Evolutionary conservation across 75 land plant species (phyloP), one percentile per base, ranked within the genome.

Genomic region (Cupressus sempervirens): DNA sequence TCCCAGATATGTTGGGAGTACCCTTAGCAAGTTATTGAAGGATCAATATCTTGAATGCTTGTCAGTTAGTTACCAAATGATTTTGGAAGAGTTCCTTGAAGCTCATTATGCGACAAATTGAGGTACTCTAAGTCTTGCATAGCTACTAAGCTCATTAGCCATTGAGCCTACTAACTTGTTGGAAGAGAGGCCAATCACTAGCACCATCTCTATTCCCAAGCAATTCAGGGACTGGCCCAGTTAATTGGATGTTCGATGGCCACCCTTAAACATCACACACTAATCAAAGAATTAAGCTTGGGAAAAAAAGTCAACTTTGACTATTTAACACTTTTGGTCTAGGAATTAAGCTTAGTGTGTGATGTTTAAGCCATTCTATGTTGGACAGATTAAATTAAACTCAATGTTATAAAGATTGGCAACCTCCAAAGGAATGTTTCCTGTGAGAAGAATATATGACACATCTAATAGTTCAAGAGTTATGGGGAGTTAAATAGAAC

Each of bases 101-200:
- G 89, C 12, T 89, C 45, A 77, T 97, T 97, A 52, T 79, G 7
- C 9, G 99, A 95, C 7, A 96, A 82, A 73, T 97, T 93, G 11
- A 97, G 83, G 81, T 86, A 30, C 13, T 73, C 72, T n/a, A 70
- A 97, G 85, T 35, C 85, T 65, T 35, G 87, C n/a, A 23, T 90
- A 85, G 1, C 35, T 79, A 0, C 85, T 76, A 5, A 96, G 90
- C 23, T 82, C 80, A 0, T 62, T 62, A 1, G 97, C 97, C 35
- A 97, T 94, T 13, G 36, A 43, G 7, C 99, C 96, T 7, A 85
- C 89, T 73, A 97, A 84, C 43, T 91, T 89, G 85, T 97, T 97
- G 12, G 80, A 29, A 0, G 97, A 94, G 76, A 97, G 91, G 76
- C 94, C 91, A 54, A 97, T 84, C 13, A 18, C 58, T 46, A 83